These are phyloP conservation scores for Neurospora tetrasperma DNA, from an alignment of 495 filamentous ascomycete genomes.

Conservation along the genomic window DNA sequence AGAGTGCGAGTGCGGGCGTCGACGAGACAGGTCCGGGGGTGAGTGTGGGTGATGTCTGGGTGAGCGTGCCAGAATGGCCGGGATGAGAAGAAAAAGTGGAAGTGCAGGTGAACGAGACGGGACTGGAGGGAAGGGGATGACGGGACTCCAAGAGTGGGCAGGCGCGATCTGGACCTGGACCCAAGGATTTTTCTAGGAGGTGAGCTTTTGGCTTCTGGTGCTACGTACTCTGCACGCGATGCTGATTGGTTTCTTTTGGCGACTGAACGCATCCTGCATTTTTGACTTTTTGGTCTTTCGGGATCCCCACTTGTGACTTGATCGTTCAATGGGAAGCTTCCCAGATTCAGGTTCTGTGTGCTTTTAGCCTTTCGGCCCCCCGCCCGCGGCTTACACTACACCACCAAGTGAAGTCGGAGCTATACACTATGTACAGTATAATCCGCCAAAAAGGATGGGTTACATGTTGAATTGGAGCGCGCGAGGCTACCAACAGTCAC, in stretches of 20 bases:
- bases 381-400: neutral
- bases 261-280: neutral
- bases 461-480: neutral
- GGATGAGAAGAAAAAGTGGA: neutral
- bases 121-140: neutral
- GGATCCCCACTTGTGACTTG: neutral
- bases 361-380: neutral
- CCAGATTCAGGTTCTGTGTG: conserved; percentile 5
- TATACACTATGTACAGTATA: neutral
- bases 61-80: neutral
- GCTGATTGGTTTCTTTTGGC: neutral
- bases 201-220: neutral
- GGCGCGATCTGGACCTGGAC: neutral
- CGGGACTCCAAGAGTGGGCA: neutral
- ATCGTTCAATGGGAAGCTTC: conserved; percentile 18
- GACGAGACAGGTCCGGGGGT: conserved; percentile 3
- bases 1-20: neutral
- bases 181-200: neutral
- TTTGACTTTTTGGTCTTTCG: neutral
- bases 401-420: neutral
- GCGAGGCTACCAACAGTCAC: neutral
- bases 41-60: conserved; percentile 5
- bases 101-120: neutral
- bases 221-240: neutral
- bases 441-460: neutral